phyloP scores from a whole-genome alignment of 352 stramenopile species.

The Phytophthora fragariaefolia region DNA sequence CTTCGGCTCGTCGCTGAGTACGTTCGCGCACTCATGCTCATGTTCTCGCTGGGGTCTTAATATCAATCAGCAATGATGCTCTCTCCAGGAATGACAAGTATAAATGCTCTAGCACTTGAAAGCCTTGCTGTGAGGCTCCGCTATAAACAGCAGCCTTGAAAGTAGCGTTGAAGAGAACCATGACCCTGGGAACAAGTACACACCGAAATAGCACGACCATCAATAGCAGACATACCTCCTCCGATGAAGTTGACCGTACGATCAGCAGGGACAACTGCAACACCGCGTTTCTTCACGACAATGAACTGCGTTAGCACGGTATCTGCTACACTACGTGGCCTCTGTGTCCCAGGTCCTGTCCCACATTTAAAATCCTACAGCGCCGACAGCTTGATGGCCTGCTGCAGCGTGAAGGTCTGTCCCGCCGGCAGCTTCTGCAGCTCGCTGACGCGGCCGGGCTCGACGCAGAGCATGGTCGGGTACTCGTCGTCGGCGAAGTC shows the following conservation, averaged over 20 bases:
- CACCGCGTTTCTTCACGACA: conserved; percentile 21
- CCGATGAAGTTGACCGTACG: too few species aligned
- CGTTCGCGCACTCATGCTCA: conserved; percentile 38
- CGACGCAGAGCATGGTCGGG: conserved; percentile 95
- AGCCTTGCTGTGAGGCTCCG: background rate
- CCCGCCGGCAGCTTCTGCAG: conserved; percentile 63
- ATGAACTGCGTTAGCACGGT: conserved; percentile 28
- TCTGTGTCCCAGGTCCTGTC: background rate
- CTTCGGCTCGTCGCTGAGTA: conserved; percentile 39
- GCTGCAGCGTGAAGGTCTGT: conserved; percentile 71
- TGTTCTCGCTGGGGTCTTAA: conserved; percentile 11
- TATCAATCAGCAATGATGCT: conserved; percentile 3
- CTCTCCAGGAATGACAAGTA: conserved; percentile 12
- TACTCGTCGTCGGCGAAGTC: conserved; percentile 97
- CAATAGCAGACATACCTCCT: too few species aligned
- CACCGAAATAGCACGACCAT: conserved; percentile 21
- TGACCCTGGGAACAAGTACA: conserved; percentile 11
- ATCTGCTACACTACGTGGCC: background rate
- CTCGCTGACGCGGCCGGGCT: conserved; percentile 90
- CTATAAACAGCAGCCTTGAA: conserved; percentile 26
- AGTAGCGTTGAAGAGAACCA: background rate
- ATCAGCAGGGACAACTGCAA: background rate
- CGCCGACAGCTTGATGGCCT: conserved; percentile 65
- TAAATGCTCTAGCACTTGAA: conserved; percentile 10
- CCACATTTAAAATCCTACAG: conserved; percentile 36